These are phyloP conservation scores for Beta vulgaris DNA, from an alignment of 148 eudicot species.

Conservation along the genomic window DNA sequence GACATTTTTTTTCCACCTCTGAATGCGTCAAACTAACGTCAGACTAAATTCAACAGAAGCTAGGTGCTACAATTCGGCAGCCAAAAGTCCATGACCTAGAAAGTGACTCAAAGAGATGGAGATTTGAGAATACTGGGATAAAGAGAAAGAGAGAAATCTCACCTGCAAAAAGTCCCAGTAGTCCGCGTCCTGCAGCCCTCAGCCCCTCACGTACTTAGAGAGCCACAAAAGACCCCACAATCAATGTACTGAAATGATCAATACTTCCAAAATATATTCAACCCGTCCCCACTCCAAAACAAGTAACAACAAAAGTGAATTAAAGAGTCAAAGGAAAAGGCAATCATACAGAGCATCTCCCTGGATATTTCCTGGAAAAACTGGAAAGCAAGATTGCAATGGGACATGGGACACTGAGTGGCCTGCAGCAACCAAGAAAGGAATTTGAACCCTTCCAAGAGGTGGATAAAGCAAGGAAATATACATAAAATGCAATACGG, in stretches of 20 bases:
- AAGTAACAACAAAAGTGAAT: too few relatives aligned
- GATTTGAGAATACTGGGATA: too few relatives aligned
- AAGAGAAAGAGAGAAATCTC: too few relatives aligned
- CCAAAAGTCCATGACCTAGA: not conserved
- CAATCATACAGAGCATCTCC: conserved; percentile 56
- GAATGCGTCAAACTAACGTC: too few relatives aligned
- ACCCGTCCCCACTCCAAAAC: too few relatives aligned
- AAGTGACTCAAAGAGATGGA: too few relatives aligned
- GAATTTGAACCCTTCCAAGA: not conserved
- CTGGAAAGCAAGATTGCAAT: conserved; percentile 54
- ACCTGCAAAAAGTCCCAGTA: conserved; percentile 71
- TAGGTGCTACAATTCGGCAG: too few relatives aligned
- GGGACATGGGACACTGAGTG: conserved; percentile 52
- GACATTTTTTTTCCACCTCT: too few relatives aligned
- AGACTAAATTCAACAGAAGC: not conserved
- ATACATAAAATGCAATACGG: not conserved
- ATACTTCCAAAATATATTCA: not conserved
- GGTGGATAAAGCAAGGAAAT: not conserved
- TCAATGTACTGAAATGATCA: not conserved
- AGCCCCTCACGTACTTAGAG: conserved; percentile 60
- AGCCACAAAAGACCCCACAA: conserved; percentile 10
- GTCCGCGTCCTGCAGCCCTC: conserved; percentile 75
- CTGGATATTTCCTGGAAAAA: conserved; percentile 44
- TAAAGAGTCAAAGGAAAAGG: not conserved
- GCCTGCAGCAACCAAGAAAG: conserved; percentile 40